Conservation (phyloP, 2,329 filamentous ascomycete genomes). For the Thelonectria blattea region DNA sequence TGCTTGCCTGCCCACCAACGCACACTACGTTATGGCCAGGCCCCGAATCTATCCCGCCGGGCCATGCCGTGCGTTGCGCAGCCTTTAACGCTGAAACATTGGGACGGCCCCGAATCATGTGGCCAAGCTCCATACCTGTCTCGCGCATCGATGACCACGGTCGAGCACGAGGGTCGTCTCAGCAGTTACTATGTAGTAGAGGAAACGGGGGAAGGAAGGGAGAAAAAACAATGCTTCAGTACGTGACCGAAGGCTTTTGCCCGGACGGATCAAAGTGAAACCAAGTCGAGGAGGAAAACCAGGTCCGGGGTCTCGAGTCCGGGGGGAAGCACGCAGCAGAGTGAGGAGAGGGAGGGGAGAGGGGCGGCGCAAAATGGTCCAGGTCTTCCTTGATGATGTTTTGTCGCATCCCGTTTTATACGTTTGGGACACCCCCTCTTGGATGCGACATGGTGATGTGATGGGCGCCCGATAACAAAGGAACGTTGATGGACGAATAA, state of each 20-base stretch:
- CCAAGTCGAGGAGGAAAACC: conserved; percentile 29
- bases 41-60: conserved; percentile 12
- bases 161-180: conserved; percentile 20
- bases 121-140: conserved; percentile 32
- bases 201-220: background rate
- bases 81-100: conserved; percentile 38
- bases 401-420: conserved; percentile 11
- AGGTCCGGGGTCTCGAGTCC: conserved; percentile 22
- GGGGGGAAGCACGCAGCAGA: background rate
- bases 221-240: conserved; percentile 1
- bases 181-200: too few relatives aligned
- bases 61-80: conserved; percentile 25
- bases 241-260: conserved; percentile 19
- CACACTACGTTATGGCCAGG: conserved; percentile 9
- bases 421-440: conserved; percentile 10
- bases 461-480: conserved; percentile 6
- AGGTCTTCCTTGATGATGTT: conserved; percentile 6
- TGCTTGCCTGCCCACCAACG: background rate
- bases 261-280: conserved; percentile 35
- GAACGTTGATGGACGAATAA: background rate
- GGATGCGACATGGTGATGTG: conserved; percentile 12
- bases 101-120: conserved; percentile 30
- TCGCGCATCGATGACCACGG: conserved; percentile 21
- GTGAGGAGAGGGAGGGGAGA: conserved; percentile 3
- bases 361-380: conserved; percentile 6